Conservation (phyloP, 768 basidiomycete species). For the Tricholoma saponaceum region DNA sequence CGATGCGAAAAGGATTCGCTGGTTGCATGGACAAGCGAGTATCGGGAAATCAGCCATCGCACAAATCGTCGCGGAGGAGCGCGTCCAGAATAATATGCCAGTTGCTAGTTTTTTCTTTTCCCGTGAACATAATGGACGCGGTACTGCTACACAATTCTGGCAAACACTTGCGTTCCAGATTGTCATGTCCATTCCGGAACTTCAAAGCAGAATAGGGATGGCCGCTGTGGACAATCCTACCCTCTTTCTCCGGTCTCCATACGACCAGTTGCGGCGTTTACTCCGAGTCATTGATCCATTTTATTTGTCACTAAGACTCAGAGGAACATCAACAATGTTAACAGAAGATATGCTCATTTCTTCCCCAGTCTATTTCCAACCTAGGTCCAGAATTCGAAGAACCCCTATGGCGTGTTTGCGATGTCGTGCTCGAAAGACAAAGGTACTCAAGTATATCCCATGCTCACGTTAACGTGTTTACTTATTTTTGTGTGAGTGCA, state of each 20-base stretch:
- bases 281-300: conserved; percentile 13
- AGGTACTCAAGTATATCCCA: too few relatives aligned
- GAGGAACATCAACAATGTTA: too few relatives aligned
- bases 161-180: conserved; percentile 25
- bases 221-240: conserved; percentile 5
- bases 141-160: conserved; percentile 15
- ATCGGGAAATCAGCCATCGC: conserved; percentile 18
- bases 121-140: conserved; percentile 17
- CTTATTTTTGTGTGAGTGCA: too few relatives aligned
- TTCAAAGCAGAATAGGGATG: background rate
- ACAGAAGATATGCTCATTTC: too few relatives aligned
- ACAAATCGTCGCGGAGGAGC: conserved; percentile 13
- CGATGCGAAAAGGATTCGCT: conserved; percentile 3
- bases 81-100: conserved; percentile 11
- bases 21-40: conserved; percentile 16
- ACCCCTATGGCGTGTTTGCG: too few relatives aligned
- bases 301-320: too few relatives aligned
- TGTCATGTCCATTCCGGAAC: background rate
- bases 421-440: too few relatives aligned
- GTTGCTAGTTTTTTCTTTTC: conserved; percentile 31
- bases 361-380: too few relatives aligned
- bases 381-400: too few relatives aligned
- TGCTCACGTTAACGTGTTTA: too few relatives aligned
- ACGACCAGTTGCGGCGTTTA: conserved; percentile 10
- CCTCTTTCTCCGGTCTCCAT: conserved; percentile 1